These are phyloP conservation scores for Talaromyces rugulosus DNA, from an alignment of 2,329 filamentous ascomycete species.

Conservation along the genomic window DNA sequence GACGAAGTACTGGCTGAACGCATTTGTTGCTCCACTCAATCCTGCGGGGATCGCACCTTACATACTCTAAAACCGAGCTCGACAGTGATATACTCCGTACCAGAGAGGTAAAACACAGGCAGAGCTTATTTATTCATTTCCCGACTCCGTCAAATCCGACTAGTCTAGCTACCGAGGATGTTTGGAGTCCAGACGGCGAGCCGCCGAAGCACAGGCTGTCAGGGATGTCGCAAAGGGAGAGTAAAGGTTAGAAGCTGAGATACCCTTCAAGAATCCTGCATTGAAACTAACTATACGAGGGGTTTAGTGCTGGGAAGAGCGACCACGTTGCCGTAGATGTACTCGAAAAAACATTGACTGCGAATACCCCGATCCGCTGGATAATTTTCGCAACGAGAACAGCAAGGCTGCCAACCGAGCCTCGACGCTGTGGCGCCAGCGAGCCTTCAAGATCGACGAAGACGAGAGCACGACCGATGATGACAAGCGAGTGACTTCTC, in stretches of 20 bases:
- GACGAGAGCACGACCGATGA: neutral
- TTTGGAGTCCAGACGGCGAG: neutral
- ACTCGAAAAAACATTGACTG: neutral
- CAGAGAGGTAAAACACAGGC: neutral
- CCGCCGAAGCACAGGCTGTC: neutral
- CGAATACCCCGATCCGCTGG: conserved; percentile 1
- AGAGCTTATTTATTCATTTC: neutral
- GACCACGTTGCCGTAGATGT: neutral
- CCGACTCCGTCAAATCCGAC: neutral
- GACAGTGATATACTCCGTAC: neutral
- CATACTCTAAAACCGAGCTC: neutral
- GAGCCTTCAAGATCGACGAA: neutral
- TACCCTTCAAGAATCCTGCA: neutral
- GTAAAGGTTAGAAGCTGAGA: neutral
- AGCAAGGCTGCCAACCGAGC: neutral
- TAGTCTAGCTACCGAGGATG: neutral
- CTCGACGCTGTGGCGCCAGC: neutral
- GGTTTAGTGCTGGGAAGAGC: neutral
- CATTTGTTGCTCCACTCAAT: neutral
- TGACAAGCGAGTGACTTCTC: neutral
- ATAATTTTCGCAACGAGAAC: conserved; percentile 6
- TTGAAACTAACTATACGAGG: neutral
- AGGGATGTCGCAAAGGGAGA: neutral
- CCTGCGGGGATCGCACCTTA: too few relatives aligned
- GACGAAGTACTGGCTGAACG: neutral